These are phyloP conservation scores for Eimeria necatrix DNA, from an alignment of 169 alveolate species.

Conservation along the genomic window DNA sequence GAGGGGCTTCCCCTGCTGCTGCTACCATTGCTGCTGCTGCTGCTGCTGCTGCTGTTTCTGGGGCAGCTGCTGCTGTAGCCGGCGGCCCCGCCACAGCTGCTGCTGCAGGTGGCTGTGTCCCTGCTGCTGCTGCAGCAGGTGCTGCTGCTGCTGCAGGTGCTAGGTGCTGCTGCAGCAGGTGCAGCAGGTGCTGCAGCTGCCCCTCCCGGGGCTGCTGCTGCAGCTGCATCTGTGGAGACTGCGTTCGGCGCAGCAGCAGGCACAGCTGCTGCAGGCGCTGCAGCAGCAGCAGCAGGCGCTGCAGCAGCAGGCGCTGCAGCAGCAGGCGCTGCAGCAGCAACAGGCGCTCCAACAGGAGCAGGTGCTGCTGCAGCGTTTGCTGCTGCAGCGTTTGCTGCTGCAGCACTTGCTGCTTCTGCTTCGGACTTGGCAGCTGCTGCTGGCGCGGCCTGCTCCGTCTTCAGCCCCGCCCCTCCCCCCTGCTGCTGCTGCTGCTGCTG, in stretches of 20 bases:
- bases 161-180: background rate
- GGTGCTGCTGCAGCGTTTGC: background rate
- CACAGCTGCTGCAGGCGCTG: background rate
- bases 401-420: background rate
- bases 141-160: background rate
- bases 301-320: constrained; percentile 31
- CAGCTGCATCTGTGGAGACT: background rate
- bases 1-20: constrained; percentile 45
- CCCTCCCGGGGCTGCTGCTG: background rate
- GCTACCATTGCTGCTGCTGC: constrained; percentile 15
- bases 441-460: background rate
- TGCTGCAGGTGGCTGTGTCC: background rate
- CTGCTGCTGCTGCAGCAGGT: constrained; percentile 31
- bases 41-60: background rate
- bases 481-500: constrained; percentile 50
- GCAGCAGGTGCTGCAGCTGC: background rate
- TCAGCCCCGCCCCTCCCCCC: background rate
- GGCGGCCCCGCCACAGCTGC: background rate
- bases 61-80: background rate
- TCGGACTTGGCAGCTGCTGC: constrained; percentile 1
- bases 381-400: constrained; percentile 9
- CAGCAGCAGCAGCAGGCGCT: background rate
- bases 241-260: background rate
- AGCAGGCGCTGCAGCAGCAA: constrained; percentile 20
- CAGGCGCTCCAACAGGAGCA: background rate